Evolutionary conservation across 225 moss, liverwort and hornwort species (phyloP).

Genomic region (Polytrichum commune): DNA sequence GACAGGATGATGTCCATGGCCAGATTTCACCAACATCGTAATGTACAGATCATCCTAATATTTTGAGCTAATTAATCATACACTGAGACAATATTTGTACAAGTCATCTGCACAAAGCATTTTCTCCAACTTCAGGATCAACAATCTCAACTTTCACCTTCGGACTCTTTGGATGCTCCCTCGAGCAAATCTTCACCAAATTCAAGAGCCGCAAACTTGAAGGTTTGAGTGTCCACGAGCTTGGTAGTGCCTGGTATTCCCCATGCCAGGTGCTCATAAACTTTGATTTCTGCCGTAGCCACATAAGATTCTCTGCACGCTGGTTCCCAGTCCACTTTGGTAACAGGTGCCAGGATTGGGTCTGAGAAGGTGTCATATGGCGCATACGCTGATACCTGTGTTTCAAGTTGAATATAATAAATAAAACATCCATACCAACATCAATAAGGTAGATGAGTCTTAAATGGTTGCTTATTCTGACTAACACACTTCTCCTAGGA

Average conservation of each 20-base stretch:
- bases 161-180: conserved; percentile 16
- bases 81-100: no score
- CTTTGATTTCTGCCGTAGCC: conserved; percentile 61
- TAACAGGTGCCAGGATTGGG: conserved; percentile 60
- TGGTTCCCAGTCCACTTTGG: conserved; percentile 69
- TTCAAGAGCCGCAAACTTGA: conserved; percentile 62
- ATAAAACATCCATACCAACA: background rate
- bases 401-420: conserved; percentile 6
- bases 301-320: conserved; percentile 78
- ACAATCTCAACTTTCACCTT: conserved; percentile 5
- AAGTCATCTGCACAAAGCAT: no score
- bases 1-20: no score
- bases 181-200: conserved; percentile 77
- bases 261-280: conserved; percentile 73
- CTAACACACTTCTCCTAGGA: no score
- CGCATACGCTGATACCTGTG: conserved; percentile 52
- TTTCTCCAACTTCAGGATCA: no score
- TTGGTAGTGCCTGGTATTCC: conserved; percentile 49
- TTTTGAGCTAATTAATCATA: no score
- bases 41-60: no score
- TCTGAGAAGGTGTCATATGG: conserved; percentile 56
- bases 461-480: no score
- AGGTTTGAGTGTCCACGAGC: conserved; percentile 39
- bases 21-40: no score
- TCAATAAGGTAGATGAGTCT: no score